These are phyloP conservation scores for Tolypocladium album DNA, from an alignment of 2,329 filamentous ascomycete species.

Conservation along the genomic window DNA sequence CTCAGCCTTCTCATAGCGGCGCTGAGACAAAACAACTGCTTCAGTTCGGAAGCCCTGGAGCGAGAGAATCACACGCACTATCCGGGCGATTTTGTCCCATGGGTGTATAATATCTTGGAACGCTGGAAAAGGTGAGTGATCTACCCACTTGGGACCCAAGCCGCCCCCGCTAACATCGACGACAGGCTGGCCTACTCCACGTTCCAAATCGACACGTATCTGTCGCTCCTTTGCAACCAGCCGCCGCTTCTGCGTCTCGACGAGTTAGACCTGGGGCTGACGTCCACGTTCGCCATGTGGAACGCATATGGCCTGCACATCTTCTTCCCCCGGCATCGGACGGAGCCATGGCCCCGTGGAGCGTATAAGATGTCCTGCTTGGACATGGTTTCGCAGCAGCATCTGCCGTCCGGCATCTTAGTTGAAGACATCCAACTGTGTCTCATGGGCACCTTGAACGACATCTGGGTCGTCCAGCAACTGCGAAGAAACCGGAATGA, in stretches of 20 bases:
- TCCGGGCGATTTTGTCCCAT: conserved; percentile 26
- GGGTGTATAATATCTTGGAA: conserved; percentile 18
- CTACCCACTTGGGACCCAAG: not conserved
- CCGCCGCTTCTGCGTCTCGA: conserved; percentile 20
- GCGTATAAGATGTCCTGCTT: conserved; percentile 19
- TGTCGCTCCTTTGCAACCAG: conserved; percentile 21
- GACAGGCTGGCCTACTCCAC: conserved; percentile 22
- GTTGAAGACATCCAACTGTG: conserved; percentile 24
- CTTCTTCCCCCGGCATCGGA: conserved; percentile 21
- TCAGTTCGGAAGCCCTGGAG: conserved; percentile 21
- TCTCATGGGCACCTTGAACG: conserved; percentile 16
- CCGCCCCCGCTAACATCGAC: not conserved
- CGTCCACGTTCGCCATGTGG: conserved; percentile 22
- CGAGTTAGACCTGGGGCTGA: conserved; percentile 24
- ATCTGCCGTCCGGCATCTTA: conserved; percentile 14
- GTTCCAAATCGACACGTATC: conserved; percentile 27
- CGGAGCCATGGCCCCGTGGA: conserved; percentile 20
- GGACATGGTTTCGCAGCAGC: conserved; percentile 14
- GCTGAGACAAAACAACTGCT: conserved; percentile 24
- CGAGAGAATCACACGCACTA: conserved; percentile 22
- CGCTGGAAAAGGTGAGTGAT: conserved; percentile 22
- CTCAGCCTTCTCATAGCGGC: conserved; percentile 21
- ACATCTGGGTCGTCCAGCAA: conserved; percentile 20
- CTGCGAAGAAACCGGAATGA: conserved; percentile 11
- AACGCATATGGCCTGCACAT: conserved; percentile 25